phyloP scores from a whole-genome alignment of 345 rosid species.

The Pistacia atlantica region DNA sequence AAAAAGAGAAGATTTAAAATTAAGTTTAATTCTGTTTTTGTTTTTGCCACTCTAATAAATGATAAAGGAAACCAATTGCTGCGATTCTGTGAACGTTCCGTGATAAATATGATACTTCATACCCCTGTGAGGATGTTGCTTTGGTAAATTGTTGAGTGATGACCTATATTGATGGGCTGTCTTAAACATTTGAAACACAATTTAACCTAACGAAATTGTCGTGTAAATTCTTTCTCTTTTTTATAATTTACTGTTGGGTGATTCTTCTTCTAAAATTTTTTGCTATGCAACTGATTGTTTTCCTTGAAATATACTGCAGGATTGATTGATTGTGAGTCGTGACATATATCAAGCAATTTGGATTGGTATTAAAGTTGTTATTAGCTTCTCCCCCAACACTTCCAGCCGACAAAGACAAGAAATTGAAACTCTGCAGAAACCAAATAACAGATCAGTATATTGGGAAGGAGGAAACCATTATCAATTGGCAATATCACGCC shows the following conservation, averaged over 20 bases:
- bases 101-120: neutral
- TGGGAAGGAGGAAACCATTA: slow-evolving; percentile 6
- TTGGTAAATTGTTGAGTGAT: neutral
- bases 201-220: neutral
- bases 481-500: slow-evolving; percentile 9
- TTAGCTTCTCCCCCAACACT: slow-evolving; percentile 27
- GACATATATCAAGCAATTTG: slow-evolving; percentile 54
- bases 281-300: slow-evolving; percentile 15
- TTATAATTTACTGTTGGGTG: neutral
- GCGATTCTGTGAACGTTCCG: neutral
- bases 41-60: neutral
- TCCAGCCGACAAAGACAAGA: slow-evolving; percentile 61
- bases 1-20: neutral
- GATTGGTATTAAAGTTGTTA: neutral
- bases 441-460: slow-evolving; percentile 20
- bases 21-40: neutral
- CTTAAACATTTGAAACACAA: neutral
- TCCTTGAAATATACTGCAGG: slow-evolving; percentile 52
- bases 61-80: too few species aligned
- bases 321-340: slow-evolving; percentile 87
- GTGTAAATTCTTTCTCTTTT: neutral
- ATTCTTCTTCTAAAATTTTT: neutral
- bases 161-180: neutral
- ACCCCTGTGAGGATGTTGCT: neutral
- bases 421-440: slow-evolving; percentile 56